Evolutionary conservation across 257 asterid species (phyloP), one percentile per base, ranked within the genome.

Genomic region (Solanum bulbocastanum): DNA sequence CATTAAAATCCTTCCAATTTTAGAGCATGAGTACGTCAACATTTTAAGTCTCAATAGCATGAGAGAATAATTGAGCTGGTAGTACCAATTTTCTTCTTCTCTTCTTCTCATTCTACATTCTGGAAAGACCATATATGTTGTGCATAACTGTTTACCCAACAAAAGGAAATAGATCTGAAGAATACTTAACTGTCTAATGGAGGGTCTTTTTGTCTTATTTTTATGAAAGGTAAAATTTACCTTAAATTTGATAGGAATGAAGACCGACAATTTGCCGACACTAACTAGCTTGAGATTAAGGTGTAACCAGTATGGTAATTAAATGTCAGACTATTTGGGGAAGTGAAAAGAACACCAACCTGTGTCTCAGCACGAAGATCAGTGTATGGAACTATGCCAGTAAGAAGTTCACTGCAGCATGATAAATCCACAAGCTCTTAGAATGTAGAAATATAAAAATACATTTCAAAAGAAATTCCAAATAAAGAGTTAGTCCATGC

Each of bases 351-450:
- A 86, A 81, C 60, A 39, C 86, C 81, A 85, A 96, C 99, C 98
- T 97, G 96, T 85, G 98, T 95, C 92, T 97, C 99, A 42, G 99
- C 97, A 90, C 98, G 98, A 79, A 96, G 98, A 91, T 97, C 99
- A 23, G 99, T 97, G 89, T 95, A 97, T 13, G 99, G 99, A 88
- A 96, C 96, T 33, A 95, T 95, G 90, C 99, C 98, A 33, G 98
- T 95, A 79, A 97, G 96, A 90, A 97, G 96, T 90, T 97, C 99
- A 91, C 99, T 97, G 96, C 94, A 91, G 84, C 37, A 32, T 8
- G 78, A 27, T 46, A 88, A 40, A 32, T 16, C 56, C 86, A 84
- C 27, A 84, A 58, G 66, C 37, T 46, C 42, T 30, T 46, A 81
- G 65, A 81, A 18, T 5, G 68, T 16, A 46, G 68, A 81, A 76